Base-by-base conservation (phyloP, 495 filamentous ascomycete species). In the Ramalina peruviana region DNA sequence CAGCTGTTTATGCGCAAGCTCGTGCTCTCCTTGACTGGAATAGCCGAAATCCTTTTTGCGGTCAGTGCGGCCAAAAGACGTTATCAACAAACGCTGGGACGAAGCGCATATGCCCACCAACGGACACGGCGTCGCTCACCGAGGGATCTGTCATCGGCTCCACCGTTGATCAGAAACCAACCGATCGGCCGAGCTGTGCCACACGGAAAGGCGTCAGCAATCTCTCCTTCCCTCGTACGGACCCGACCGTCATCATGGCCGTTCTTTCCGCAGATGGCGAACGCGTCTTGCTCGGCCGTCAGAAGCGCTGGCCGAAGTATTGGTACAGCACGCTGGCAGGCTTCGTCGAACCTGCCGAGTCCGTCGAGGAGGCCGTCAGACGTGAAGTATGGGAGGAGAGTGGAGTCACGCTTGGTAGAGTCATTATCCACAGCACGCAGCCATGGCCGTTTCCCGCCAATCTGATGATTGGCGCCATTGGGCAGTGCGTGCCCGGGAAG, bases 301-400 rank as follows among this genome's bases (percentile, higher is more conserved):
- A 84, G 57, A 84, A 83, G 59, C 73, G 85, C 23, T 97, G 82
- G 76, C 92, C 92, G 1, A 72, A 76, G 3, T 67, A 79, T 56
- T 95, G 85, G 85, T 97, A 88, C 69, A 80, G 73, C 48, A 94
- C 89, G 1, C 78, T 98, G 3, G 92, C 92, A 0, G 93, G 92
- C 0, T 98, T 98, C 65, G 81, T 89, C 51, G 92, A 98, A 65
- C 92, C 92, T 6, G 93, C 84, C 1, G 92, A 98, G 71, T 85
- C 79, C 10, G 82, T 97, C 50, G 93, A 97, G 61, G 93, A 96
- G 65, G 88, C 92, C 5, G 90, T 97, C 1, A 79, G 93, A 0
- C 74, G 92, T 45, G 93, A 98, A 65, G 88, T 94, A 1, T 97
- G 88, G 86, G 92, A 98, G 61, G 92, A 98, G 63, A 78, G 82